A percentile compares a stretch with the other conserved stretches of the same genome.
Evolutionary conservation across 208 protist species (phyloP).

Genomic region (Angomonas ambiguus): DNA sequence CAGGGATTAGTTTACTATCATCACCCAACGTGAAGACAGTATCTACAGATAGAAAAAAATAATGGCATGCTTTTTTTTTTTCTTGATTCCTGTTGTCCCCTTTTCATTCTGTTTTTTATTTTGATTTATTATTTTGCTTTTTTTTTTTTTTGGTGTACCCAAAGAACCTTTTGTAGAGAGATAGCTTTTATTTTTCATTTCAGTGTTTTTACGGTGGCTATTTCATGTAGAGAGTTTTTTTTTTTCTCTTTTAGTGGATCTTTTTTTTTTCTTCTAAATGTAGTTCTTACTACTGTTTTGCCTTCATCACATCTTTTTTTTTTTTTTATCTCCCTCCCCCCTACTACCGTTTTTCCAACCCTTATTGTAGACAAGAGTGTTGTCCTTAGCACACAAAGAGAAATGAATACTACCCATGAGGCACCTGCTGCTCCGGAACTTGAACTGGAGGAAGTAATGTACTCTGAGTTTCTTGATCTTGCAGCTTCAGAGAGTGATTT

Average conservation of each 20-base stretch:
- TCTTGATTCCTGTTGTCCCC: constrained; percentile 5
- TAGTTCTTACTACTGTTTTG: background rate
- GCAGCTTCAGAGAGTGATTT: background rate
- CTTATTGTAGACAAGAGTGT: background rate
- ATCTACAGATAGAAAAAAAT: too few species aligned
- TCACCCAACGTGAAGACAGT: too few species aligned
- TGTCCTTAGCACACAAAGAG: background rate
- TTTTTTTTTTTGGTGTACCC: background rate
- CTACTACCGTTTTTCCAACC: too few species aligned
- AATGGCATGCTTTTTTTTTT: too few species aligned
- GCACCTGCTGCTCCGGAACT: too few species aligned
- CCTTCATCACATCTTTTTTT: background rate
- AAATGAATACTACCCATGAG: too few species aligned
- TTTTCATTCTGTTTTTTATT: constrained; percentile 11
- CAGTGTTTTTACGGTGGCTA: background rate
- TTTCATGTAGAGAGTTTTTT: constrained; percentile 5
- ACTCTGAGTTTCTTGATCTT: background rate
- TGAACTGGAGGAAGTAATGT: background rate
- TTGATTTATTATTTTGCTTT: background rate
- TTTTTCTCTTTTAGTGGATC: background rate
- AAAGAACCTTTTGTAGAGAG: too few species aligned
- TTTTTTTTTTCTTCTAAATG: constrained; percentile 6
- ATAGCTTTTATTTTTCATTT: background rate
- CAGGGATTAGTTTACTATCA: too few species aligned
- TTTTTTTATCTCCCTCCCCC: too few species aligned